phyloP scores from a whole-genome alignment of 257 asterid genomes.

The Orobanche coerulescens region DNA sequence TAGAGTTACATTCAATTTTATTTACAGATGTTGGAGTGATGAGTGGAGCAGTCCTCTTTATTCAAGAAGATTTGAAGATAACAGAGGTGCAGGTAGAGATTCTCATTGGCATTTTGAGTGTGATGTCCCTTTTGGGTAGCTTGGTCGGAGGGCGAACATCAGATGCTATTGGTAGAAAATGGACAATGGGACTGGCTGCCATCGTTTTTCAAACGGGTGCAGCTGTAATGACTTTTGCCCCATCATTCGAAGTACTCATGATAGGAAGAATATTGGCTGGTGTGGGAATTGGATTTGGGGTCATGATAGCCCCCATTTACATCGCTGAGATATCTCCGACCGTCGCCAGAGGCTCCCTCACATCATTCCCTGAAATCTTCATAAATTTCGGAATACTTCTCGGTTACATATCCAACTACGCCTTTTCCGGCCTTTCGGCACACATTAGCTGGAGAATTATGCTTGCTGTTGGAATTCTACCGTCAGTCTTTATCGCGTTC shows the following conservation, averaged over 20 bases:
- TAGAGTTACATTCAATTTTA: constrained; percentile 7
- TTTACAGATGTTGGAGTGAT: constrained; percentile 92
- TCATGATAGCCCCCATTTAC: constrained; percentile 89
- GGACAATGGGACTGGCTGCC: constrained; percentile 95
- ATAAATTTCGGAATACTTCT: constrained; percentile 78
- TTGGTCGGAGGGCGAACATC: constrained; percentile 80
- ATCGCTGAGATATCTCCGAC: constrained; percentile 93
- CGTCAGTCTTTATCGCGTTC: constrained; percentile 63
- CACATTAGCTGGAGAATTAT: constrained; percentile 80
- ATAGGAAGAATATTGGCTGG: constrained; percentile 76
- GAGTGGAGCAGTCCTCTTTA: constrained; percentile 91
- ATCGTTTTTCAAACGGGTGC: constrained; percentile 74
- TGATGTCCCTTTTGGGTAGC: constrained; percentile 77
- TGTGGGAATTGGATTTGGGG: constrained; percentile 80
- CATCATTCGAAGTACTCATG: constrained; percentile 57
- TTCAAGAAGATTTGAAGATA: constrained; percentile 65
- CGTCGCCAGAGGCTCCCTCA: constrained; percentile 59
- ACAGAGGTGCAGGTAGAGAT: constrained; percentile 79
- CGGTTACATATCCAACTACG: constrained; percentile 83
- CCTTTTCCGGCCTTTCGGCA: constrained; percentile 58
- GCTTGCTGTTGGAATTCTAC: constrained; percentile 85
- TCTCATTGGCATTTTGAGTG: constrained; percentile 69
- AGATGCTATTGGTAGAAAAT: constrained; percentile 77
- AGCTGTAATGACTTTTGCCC: constrained; percentile 68
- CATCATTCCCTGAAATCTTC: constrained; percentile 90